Evolutionary conservation across 352 stramenopile species (phyloP), one percentile per base, ranked within the genome.

Genomic region (Peronospora farinosa): DNA sequence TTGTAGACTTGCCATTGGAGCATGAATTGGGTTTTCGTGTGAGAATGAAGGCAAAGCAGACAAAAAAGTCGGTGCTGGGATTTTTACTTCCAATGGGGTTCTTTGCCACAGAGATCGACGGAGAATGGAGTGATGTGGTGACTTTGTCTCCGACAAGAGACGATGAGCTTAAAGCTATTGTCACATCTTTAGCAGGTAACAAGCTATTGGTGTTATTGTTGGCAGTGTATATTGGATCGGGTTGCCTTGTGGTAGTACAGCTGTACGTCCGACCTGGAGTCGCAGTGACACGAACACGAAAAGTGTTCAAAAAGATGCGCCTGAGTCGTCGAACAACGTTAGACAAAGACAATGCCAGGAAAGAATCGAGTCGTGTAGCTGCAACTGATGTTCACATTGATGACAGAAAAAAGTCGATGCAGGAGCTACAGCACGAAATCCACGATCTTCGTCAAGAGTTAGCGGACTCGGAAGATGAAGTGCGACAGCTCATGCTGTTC

Each of bases 391-490:
- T 21, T 16, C 38, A 19, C n/a, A 48, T 27, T 16, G 40, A 56
- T 4, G 35, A 47, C 30, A 44, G 27, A 15, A 36, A 39, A 12
- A 47, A 60, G 32, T 28, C 45, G 19, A 11, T 54, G 19, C 52
- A 69, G 21, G 56, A 67, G 8, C 40, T 86, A 25, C 49, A 83
- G 45, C 72, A 84, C 39, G 80, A 91, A 51, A 63, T 91, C 27
- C 48, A 44, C 15, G 61, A 91, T 40, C 61, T 91, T 37, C 73
- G 76, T 8, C 78, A 88, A 44, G 80, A 91, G 23, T 55, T 91
- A 28, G 67, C 67, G n/a, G 80, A 91, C 53, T 86, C 74, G 40
- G 80, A 91, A 44, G 61, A 69, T 7, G 80, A 91, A 49, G 79
- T 89, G 28, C 77, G 68, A 11, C 66, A 69, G 15, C 64, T 91